A percentile compares a stretch with the other conserved stretches of the same genome.
Evolutionary conservation across 1,284 basidiomycete genomes (phyloP).

Genomic region (Cystobasidiaceae sp.): DNA sequence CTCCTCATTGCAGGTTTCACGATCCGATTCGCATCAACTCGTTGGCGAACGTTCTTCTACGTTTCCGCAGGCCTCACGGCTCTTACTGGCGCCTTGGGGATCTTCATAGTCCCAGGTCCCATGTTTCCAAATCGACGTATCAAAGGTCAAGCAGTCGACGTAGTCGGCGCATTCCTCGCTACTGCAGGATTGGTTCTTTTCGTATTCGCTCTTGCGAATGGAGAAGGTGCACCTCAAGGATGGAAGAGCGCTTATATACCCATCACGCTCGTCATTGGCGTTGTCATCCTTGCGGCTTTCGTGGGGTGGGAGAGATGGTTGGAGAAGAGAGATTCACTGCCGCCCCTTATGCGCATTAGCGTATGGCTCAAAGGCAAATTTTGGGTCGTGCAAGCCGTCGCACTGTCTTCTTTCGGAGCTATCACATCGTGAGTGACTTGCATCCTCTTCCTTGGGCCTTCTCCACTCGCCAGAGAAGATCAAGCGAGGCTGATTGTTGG

Average conservation of each 20-base stretch:
- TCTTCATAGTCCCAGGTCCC: constrained; percentile 55
- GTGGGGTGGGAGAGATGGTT: constrained; percentile 61
- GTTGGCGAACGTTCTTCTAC: background rate
- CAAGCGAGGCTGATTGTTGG: background rate
- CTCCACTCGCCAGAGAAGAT: background rate
- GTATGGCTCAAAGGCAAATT: constrained; percentile 66
- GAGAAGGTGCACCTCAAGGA: constrained; percentile 54
- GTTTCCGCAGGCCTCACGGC: constrained; percentile 55
- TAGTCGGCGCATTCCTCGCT: constrained; percentile 71
- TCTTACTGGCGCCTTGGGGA: constrained; percentile 53
- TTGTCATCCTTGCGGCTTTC: constrained; percentile 59
- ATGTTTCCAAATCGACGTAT: constrained; percentile 43
- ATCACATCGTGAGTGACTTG: constrained; percentile 51
- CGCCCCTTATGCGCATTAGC: constrained; percentile 64
- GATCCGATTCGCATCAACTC: background rate
- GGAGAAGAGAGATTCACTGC: constrained; percentile 48
- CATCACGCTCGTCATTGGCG: constrained; percentile 59
- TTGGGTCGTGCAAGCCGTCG: constrained; percentile 61
- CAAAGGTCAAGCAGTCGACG: constrained; percentile 64
- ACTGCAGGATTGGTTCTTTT: constrained; percentile 70
- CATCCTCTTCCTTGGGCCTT: too few relatives aligned
- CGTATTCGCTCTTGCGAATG: constrained; percentile 74
- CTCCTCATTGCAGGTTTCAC: background rate
- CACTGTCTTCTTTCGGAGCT: constrained; percentile 63
- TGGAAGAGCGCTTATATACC: constrained; percentile 47